Conservation (phyloP, 768 basidiomycete genomes). For the Daedaleopsis nitida region DNA sequence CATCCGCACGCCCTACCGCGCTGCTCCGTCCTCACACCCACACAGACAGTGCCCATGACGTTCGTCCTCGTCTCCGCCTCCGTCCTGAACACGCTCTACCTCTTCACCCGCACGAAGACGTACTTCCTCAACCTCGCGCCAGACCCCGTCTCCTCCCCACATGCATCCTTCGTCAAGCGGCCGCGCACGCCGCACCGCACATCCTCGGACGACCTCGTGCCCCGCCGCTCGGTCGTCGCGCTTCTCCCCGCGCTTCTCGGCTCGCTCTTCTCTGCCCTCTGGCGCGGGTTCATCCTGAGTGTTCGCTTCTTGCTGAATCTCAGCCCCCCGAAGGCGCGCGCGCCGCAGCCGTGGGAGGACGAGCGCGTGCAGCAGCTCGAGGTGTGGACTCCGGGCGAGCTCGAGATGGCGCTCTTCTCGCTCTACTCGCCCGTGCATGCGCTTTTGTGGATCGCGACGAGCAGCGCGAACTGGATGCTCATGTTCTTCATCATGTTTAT, state of each 20-base stretch:
- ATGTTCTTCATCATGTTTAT: conserved; percentile 69
- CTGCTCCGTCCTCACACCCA: neutral
- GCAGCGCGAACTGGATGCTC: conserved; percentile 74
- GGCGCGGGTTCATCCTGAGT: conserved; percentile 55
- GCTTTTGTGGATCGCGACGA: conserved; percentile 71
- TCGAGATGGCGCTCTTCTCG: conserved; percentile 69
- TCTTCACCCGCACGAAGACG: conserved; percentile 67
- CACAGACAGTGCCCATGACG: conserved; percentile 67
- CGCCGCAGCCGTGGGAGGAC: conserved; percentile 24
- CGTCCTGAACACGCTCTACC: conserved; percentile 60
- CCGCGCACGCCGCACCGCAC: conserved; percentile 22
- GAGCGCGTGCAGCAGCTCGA: conserved; percentile 72
- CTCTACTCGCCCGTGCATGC: conserved; percentile 81
- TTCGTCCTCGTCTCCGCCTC: conserved; percentile 56
- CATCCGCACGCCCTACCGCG: conserved; percentile 11
- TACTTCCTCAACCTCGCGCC: conserved; percentile 67
- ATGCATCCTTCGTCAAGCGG: conserved; percentile 64
- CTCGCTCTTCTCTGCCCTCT: conserved; percentile 34
- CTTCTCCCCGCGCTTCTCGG: conserved; percentile 40
- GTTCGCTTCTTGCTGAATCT: conserved; percentile 72
- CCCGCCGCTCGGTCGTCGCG: conserved; percentile 36
- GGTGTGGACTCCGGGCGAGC: conserved; percentile 74
- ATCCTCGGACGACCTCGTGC: conserved; percentile 40
- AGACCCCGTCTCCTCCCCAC: conserved; percentile 70
- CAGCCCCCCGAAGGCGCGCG: conserved; percentile 42